Conservation (phyloP, 768 basidiomycete genomes). For the Kwoniella dejecticola region DNA sequence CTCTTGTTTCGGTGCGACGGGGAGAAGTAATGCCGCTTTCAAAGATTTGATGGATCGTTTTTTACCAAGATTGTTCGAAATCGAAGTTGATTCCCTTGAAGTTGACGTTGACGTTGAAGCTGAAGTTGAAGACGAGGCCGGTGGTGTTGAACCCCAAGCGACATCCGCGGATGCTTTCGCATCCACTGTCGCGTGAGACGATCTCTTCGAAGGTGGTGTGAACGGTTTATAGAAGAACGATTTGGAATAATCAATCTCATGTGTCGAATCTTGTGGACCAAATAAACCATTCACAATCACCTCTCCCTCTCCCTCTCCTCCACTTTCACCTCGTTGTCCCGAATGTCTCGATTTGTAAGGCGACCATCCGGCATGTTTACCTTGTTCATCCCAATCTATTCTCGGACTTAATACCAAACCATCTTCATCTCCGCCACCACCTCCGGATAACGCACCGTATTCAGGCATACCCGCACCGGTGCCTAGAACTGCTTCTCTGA, state of each 20-base stretch:
- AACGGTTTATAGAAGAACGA: conserved; percentile 55
- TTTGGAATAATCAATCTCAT: conserved; percentile 48
- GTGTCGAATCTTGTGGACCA: conserved; percentile 1
- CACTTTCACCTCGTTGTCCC: background rate
- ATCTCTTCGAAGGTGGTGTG: conserved; percentile 37
- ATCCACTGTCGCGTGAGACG: background rate
- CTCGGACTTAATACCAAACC: conserved; percentile 28
- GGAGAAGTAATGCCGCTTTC: conserved; percentile 40
- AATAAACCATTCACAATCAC: conserved; percentile 21
- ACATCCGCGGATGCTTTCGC: background rate
- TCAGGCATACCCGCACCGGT: background rate
- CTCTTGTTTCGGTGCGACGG: conserved; percentile 27
- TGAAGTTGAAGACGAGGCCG: no score
- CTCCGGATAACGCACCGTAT: background rate
- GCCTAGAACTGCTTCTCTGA: conserved; percentile 26
- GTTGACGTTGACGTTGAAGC: conserved; percentile 22
- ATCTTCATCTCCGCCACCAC: conserved; percentile 10
- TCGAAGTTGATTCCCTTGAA: conserved; percentile 43
- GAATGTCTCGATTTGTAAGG: conserved; percentile 9
- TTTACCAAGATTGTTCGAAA: background rate
- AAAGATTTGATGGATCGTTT: conserved; percentile 51
- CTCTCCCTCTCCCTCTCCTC: background rate
- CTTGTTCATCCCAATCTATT: conserved; percentile 36
- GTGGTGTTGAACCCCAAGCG: background rate
- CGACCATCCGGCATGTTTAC: conserved; percentile 42